Evolutionary conservation across 2,329 filamentous ascomycete genomes (phyloP).

Genomic region (Colletotrichum chrysophilum): DNA sequence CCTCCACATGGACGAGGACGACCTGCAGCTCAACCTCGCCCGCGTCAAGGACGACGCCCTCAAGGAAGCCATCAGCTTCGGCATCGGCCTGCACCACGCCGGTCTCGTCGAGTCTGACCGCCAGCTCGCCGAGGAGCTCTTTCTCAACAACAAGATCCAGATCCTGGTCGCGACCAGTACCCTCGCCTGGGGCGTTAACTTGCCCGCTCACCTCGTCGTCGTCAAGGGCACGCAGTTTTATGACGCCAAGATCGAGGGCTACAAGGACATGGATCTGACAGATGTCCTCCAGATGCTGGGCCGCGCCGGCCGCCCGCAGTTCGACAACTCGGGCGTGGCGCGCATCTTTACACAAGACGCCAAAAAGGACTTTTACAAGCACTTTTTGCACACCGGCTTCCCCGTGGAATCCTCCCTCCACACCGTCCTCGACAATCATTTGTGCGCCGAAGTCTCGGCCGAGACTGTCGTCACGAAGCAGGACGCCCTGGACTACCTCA

Average conservation of each 20-base stretch:
- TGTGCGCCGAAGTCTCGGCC: slow-evolving; percentile 92
- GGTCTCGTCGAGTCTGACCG: slow-evolving; percentile 95
- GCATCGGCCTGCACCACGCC: slow-evolving; percentile 95
- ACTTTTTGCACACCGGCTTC: slow-evolving; percentile 97
- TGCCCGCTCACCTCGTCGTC: slow-evolving; percentile 94
- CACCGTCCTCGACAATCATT: slow-evolving; percentile 95
- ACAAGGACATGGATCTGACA: slow-evolving; percentile 98
- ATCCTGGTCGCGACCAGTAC: slow-evolving; percentile 96
- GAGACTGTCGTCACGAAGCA: slow-evolving; percentile 94
- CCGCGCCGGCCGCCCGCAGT: slow-evolving; percentile 92
- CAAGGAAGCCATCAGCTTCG: slow-evolving; percentile 93
- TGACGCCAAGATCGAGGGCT: slow-evolving; percentile 96
- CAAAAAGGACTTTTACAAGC: slow-evolving; percentile 99
- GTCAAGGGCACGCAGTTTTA: slow-evolving; percentile 99
- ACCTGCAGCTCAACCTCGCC: slow-evolving; percentile 84
- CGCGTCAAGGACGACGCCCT: slow-evolving; percentile 93
- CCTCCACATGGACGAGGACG: slow-evolving; percentile 92
- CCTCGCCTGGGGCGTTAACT: slow-evolving; percentile 96
- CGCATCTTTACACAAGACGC: slow-evolving; percentile 97
- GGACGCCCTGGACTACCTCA: slow-evolving; percentile 95
- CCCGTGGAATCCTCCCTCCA: slow-evolving; percentile 96
- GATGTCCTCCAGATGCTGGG: slow-evolving; percentile 98
- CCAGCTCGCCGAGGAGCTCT: slow-evolving; percentile 90
- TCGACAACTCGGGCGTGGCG: slow-evolving; percentile 94
- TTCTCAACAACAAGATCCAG: slow-evolving; percentile 97